Percentiles rank a stretch among this genome's conserved stretches.
phyloP scores from a whole-genome alignment of 1,139 yeast genomes.

The Kodamaea arcana region DNA sequence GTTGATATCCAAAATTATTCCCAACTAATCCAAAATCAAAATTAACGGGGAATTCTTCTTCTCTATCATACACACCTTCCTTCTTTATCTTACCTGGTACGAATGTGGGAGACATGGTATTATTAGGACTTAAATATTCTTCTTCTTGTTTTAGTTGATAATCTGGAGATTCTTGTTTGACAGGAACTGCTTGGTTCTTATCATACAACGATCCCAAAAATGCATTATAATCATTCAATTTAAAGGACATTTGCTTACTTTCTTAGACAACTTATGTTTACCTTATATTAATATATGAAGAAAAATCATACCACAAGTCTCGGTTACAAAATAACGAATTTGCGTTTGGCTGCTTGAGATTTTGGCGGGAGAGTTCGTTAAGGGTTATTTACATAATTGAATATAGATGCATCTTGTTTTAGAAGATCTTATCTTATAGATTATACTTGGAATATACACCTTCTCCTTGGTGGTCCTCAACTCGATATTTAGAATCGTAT shows the following conservation, averaged over 20 bases:
- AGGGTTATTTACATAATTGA: too few species aligned
- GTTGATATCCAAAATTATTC: constrained; percentile 4
- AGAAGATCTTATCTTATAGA: too few species aligned
- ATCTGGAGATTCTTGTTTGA: constrained; percentile 2
- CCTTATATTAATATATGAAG: not conserved
- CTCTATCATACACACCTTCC: not conserved
- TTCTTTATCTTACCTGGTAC: constrained; percentile 1
- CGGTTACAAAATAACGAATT: not conserved
- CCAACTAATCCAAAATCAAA: constrained; percentile 28
- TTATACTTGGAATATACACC: too few species aligned
- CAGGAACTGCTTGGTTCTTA: constrained; percentile 11
- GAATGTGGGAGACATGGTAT: constrained; percentile 1
- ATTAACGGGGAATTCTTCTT: constrained; percentile 22
- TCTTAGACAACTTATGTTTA: not conserved
- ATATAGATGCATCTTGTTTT: too few species aligned
- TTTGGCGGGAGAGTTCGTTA: too few species aligned
- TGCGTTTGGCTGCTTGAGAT: too few species aligned
- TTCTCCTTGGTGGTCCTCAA: too few species aligned
- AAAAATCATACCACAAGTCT: constrained; percentile 1
- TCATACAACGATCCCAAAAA: constrained; percentile 28
- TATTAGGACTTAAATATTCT: not conserved
- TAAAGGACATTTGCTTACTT: constrained; percentile 23
- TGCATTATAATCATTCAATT: constrained; percentile 30
- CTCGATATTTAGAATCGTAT: too few species aligned
- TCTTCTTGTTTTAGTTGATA: constrained; percentile 4